Conservation (phyloP, 2,329 filamentous ascomycete genomes). For the Diplodia intermedia region DNA sequence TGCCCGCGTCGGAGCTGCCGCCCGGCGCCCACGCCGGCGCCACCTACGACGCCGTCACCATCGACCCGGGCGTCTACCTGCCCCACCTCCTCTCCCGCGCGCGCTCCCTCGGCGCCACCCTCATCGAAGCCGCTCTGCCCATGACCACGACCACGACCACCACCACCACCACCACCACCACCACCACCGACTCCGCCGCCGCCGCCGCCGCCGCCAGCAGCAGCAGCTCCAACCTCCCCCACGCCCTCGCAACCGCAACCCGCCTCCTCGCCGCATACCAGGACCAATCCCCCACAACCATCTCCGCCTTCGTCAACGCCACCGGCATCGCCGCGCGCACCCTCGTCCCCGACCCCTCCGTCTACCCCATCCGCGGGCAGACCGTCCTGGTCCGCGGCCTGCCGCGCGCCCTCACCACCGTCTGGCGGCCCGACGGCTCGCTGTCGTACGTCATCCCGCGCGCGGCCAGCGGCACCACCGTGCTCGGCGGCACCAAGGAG, state of each 20-base stretch:
- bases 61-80: conserved; percentile 51
- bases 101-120: conserved; percentile 38
- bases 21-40: conserved; percentile 39
- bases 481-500: conserved; percentile 56
- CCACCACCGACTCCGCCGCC: conserved; percentile 39
- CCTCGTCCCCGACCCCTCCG: conserved; percentile 45
- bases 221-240: conserved; percentile 37
- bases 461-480: conserved; percentile 49
- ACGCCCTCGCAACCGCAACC: conserved; percentile 37
- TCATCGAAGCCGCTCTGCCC: conserved; percentile 43
- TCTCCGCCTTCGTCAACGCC: conserved; percentile 50
- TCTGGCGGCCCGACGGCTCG: conserved; percentile 37
- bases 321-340: conserved; percentile 51
- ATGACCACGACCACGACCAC: not conserved
- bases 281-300: conserved; percentile 6
- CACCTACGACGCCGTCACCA: conserved; percentile 45
- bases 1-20: conserved; percentile 35
- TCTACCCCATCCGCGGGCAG: conserved; percentile 56
- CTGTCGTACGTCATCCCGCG: conserved; percentile 53
- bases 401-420: conserved; percentile 39
- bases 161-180: conserved; percentile 31
- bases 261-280: conserved; percentile 13
- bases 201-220: not conserved
- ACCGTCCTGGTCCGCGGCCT: conserved; percentile 55
- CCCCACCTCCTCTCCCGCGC: conserved; percentile 44